A percentile compares a stretch with the other conserved stretches of the same genome.
phyloP scores from a whole-genome alignment of 2,329 filamentous ascomycete species.

The Trichoderma sp. region DNA sequence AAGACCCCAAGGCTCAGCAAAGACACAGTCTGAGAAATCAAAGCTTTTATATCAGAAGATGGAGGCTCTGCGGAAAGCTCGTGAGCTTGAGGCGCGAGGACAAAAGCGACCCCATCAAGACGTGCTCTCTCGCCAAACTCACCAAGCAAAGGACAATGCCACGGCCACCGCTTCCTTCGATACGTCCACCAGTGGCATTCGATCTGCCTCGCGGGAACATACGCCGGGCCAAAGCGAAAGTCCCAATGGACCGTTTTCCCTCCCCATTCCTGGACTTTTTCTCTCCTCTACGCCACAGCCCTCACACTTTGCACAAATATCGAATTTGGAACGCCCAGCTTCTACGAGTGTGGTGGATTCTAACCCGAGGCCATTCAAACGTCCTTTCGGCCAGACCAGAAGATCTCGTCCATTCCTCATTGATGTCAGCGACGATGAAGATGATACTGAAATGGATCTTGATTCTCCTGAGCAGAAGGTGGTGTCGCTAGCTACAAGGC shows the following conservation, averaged over 20 bases:
- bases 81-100: conserved; percentile 50
- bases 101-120: conserved; percentile 29
- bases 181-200: background rate
- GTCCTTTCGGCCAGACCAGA: conserved; percentile 61
- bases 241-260: conserved; percentile 19
- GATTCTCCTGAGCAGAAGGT: conserved; percentile 53
- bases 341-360: conserved; percentile 71
- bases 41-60: conserved; percentile 74
- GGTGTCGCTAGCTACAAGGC: conserved; percentile 36
- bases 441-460: conserved; percentile 68
- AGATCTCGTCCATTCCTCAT: conserved; percentile 71
- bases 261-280: conserved; percentile 42
- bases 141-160: background rate
- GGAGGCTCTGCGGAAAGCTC: conserved; percentile 67
- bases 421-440: conserved; percentile 75
- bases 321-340: conserved; percentile 49
- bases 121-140: conserved; percentile 6
- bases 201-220: background rate
- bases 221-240: background rate
- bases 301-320: conserved; percentile 23
- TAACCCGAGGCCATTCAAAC: conserved; percentile 50
- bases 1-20: conserved; percentile 18
- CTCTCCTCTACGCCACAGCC: conserved; percentile 34
- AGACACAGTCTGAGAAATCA: conserved; percentile 65
- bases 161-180: background rate